Evolutionary conservation across 2,329 filamentous ascomycete species (phyloP).

Genomic region (Sporothrix inflata): DNA sequence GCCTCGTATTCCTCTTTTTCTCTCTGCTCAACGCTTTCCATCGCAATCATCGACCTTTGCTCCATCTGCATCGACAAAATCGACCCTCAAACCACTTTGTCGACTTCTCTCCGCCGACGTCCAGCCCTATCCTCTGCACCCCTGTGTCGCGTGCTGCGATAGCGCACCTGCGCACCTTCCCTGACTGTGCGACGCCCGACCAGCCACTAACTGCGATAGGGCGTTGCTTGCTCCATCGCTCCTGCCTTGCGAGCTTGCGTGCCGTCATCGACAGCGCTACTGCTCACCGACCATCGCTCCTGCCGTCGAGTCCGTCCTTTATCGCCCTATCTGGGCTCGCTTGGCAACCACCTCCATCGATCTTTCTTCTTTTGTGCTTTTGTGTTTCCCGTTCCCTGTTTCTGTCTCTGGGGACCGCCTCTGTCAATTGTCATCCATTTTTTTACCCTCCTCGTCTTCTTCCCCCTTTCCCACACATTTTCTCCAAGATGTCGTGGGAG

Average conservation of each 20-base stretch:
- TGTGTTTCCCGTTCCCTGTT: neutral
- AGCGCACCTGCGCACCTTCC: neutral
- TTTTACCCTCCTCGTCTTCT: neutral
- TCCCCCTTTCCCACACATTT: neutral
- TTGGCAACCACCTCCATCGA: neutral
- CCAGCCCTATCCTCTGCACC: neutral
- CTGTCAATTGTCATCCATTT: neutral
- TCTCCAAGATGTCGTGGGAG: conserved; percentile 58
- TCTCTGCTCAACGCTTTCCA: neutral
- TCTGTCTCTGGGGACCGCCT: neutral
- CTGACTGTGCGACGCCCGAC: neutral
- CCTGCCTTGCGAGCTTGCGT: conserved; percentile 15
- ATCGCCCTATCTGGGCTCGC: neutral
- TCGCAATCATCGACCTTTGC: neutral
- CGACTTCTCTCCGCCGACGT: neutral
- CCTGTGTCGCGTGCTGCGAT: conserved; percentile 4
- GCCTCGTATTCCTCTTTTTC: neutral
- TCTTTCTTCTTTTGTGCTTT: neutral
- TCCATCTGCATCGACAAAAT: neutral
- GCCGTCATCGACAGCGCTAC: conserved; percentile 14
- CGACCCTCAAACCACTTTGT: too few species aligned
- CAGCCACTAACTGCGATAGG: conserved; percentile 13
- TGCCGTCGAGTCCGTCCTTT: neutral
- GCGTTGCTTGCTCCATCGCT: neutral
- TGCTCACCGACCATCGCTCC: neutral